phyloP scores from a whole-genome alignment of 345 rosid species.

The Eucalyptus erythrocorys region DNA sequence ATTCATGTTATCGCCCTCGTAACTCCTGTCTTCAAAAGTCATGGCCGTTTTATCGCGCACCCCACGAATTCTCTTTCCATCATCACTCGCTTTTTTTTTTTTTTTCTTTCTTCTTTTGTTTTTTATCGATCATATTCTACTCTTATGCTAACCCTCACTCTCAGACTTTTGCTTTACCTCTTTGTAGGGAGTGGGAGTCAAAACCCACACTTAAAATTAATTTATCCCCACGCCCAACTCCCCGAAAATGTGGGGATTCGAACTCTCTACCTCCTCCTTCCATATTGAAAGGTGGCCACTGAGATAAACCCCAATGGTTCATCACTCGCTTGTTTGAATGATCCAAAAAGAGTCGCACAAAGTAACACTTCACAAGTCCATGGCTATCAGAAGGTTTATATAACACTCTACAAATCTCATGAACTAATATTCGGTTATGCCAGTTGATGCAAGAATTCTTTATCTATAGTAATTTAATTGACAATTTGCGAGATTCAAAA shows the following conservation, averaged over 20 bases:
- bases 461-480: background rate
- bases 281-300: too few relatives aligned
- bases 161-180: too few relatives aligned
- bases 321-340: background rate
- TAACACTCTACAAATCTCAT: background rate
- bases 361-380: background rate
- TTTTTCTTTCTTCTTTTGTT: too few relatives aligned
- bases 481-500: background rate
- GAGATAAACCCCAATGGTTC: too few relatives aligned
- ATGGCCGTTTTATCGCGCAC: background rate
- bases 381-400: accelerated
- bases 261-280: too few relatives aligned
- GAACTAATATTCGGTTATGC: background rate
- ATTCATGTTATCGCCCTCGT: background rate
- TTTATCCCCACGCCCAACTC: too few relatives aligned
- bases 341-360: background rate
- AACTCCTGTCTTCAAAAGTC: background rate
- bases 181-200: too few relatives aligned
- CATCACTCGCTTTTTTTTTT: background rate
- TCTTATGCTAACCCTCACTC: too few relatives aligned
- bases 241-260: too few relatives aligned
- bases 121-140: too few relatives aligned
- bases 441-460: accelerated
- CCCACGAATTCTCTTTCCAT: background rate
- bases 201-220: too few relatives aligned